Percentiles rank a stretch among this genome's conserved stretches.
phyloP scores from a whole-genome alignment of 257 asterid genomes.

The Solanum appendiculatum region DNA sequence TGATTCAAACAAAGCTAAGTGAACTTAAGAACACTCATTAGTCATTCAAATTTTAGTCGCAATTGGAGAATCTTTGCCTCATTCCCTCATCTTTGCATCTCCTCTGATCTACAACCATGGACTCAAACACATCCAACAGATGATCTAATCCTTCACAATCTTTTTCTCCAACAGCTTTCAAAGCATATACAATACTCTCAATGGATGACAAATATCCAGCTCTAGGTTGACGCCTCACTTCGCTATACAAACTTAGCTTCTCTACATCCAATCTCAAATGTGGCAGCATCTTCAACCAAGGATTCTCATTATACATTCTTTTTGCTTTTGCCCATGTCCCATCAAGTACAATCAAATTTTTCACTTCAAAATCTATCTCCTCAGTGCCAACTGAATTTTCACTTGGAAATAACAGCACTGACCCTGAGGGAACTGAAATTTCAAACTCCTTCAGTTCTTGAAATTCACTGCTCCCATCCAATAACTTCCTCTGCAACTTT shows the following conservation, averaged over 20 bases:
- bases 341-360: constrained; percentile 71
- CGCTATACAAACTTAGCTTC: constrained; percentile 59
- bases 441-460: constrained; percentile 54
- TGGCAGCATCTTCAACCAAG: constrained; percentile 82
- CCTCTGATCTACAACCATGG: constrained; percentile 90
- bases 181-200: constrained; percentile 82
- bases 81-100: constrained; percentile 54
- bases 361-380: constrained; percentile 40
- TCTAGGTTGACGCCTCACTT: constrained; percentile 88
- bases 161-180: constrained; percentile 60
- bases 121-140: constrained; percentile 62
- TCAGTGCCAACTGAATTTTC: constrained; percentile 40
- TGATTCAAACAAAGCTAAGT: not conserved
- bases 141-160: constrained; percentile 49
- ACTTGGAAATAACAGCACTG: constrained; percentile 73
- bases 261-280: constrained; percentile 55
- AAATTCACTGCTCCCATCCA: constrained; percentile 13
- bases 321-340: constrained; percentile 94
- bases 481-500: constrained; percentile 24
- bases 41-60: not conserved
- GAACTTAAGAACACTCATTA: not conserved
- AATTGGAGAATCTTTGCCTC: constrained; percentile 18
- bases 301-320: constrained; percentile 85
- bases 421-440: constrained; percentile 43
- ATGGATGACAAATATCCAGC: constrained; percentile 79